Evolutionary conservation across 345 rosid genomes (phyloP), one percentile per base, ranked within the genome.

Genomic region (Pseudoturritis turrita): DNA sequence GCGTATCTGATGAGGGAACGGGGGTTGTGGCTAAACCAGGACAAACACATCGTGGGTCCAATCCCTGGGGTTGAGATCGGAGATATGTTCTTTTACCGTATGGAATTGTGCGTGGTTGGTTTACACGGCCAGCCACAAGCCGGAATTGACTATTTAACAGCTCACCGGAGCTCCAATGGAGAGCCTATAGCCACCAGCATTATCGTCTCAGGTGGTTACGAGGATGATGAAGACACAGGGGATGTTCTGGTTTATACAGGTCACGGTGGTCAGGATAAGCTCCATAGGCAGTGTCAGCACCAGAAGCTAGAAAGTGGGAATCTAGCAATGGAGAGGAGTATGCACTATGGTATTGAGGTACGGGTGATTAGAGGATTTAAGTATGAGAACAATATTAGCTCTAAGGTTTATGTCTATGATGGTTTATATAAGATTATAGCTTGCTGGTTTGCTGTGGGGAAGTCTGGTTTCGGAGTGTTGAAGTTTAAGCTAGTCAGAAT

Each of bases 281-380:
- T 74, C 7, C 74, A 75, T 14, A 78, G 54, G 80, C 98, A 90
- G 67, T 83, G 90, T 53, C 78, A 61, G 76, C 76, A 91, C 35
- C 98, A 93, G 83, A 89, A 69, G 82, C 77, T 91, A 15, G 89
- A 87, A 78, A 87, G 95, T 50, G 98, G 98, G 56, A 93, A 93
- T 78, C 83, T 85, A 28, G 97, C 91, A 3, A 51, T 90, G 89
- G 91, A 89, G 76, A 84, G 92, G 73, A 90, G 97, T 64, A 83
- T 83, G 97, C 80, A 78, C 43, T 80, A 90, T 52, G 95, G 92
- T 49, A 82, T 90, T 12, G 94, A 84, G 72, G 78, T 91, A 14
- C 80, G 95, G 44, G 96, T 91, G 21, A 86, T 88, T 18, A 81
- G 95, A 73, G 96, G 93, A 9, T 64, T 91, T 21, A 86, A 83